Evolutionary conservation across 2,329 filamentous ascomycete species (phyloP), one percentile per base, ranked within the genome.

Genomic region (Nothophoma quercina): DNA sequence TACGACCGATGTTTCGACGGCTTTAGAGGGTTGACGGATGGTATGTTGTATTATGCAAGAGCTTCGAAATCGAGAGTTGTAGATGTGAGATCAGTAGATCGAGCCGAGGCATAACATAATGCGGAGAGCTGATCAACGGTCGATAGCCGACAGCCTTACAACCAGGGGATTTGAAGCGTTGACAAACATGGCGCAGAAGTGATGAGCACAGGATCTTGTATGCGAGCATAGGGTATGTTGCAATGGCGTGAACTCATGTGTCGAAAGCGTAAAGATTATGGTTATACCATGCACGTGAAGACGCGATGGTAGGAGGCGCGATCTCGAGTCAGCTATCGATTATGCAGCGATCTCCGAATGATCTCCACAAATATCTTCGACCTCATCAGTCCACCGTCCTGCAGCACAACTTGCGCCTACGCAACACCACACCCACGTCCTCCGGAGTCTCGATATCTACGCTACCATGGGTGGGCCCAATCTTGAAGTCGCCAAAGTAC

Each of bases 401-500:
- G 5, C 39, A 52, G 21, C 19, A 51, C 38, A 23, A 21, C 28
- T 29, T 28, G 32, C 41, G 28, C 18, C n/a, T 25, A 21, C 47
- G 34, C 30, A 32, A 36, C 43, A 33, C 23, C 35, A 9, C 46
- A 51, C 42, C 34, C 34, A 36, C 34, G 18, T n/a, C 39, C 23
- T 39, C 43, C 22, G 47, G 23, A 29, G n/a, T 26, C 13, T 28
- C 45, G 35, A 9, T 22, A 46, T 57, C 13, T 36, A 28, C 50
- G 69, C 72, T 73, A 81, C 69, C 63, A 83, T 96, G 86, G 90
- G 85, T 44, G 91, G 93, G 45, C 85, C 93, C 22, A 97, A 96
- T 75, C 85, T 98, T 53, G 93, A 98, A 81, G 86, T 97, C 61
- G 93, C 96, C 84, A 98, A 97, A 81, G 93, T 95, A 78, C 28